These are phyloP conservation scores for Talaromyces islandicus DNA, from an alignment of 2,329 filamentous ascomycete genomes.

Conservation along the genomic window DNA sequence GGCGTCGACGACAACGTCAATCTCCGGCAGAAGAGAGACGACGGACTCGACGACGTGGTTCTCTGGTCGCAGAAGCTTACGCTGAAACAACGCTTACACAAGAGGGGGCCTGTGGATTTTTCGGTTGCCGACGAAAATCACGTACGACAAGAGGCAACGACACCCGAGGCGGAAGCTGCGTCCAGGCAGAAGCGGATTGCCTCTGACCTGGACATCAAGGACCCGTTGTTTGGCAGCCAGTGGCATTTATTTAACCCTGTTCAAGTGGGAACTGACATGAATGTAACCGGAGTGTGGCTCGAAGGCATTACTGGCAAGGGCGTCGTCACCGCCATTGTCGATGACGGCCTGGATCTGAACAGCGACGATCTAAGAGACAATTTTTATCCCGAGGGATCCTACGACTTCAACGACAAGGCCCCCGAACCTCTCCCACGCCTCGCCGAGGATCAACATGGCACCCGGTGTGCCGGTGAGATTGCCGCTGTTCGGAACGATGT, in stretches of 20 bases:
- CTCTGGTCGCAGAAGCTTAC: conserved; percentile 74
- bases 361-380: conserved; percentile 88
- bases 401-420: conserved; percentile 86
- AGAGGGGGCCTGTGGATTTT: conserved; percentile 39
- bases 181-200: conserved; percentile 57
- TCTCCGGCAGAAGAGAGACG: conserved; percentile 17
- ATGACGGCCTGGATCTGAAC: conserved; percentile 94
- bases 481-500: conserved; percentile 86
- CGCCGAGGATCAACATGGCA: conserved; percentile 82
- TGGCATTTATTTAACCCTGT: conserved; percentile 90
- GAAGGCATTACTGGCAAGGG: conserved; percentile 87
- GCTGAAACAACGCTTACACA: conserved; percentile 55
- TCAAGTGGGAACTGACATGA: conserved; percentile 82
- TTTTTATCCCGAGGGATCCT: conserved; percentile 88
- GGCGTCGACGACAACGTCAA: conserved; percentile 16
- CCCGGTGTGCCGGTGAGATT: conserved; percentile 89
- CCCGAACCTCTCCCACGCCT: conserved; percentile 76
- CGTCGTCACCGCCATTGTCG: conserved; percentile 85
- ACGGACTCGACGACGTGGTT: conserved; percentile 63
- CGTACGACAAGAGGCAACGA: conserved; percentile 20
- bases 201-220: conserved; percentile 64
- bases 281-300: conserved; percentile 90
- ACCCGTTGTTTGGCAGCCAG: conserved; percentile 89
- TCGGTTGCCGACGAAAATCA: conserved; percentile 15
- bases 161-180: conserved; percentile 39